Percentiles rank a stretch among this genome's conserved stretches.
These are phyloP conservation scores for Emmonsiellopsis sp. DNA, from an alignment of 2,329 filamentous ascomycete genomes.

Conservation along the genomic window DNA sequence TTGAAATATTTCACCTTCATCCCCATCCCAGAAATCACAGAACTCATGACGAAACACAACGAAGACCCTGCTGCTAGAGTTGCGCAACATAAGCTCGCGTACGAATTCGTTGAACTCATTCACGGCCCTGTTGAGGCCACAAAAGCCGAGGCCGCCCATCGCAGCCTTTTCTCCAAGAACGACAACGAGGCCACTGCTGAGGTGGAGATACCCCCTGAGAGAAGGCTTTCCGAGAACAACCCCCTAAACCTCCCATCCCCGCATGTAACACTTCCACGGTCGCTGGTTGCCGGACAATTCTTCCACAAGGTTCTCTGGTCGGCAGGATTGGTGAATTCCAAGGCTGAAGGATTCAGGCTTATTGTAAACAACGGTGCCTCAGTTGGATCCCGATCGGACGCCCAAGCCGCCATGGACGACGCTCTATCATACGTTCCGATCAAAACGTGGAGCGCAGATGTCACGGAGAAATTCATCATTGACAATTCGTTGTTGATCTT, in stretches of 20 bases:
- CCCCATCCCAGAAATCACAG: constrained; percentile 57
- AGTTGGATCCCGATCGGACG: constrained; percentile 35
- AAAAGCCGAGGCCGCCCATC: constrained; percentile 51
- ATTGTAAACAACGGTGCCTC: constrained; percentile 43
- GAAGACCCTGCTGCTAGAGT: constrained; percentile 60
- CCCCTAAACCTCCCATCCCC: constrained; percentile 4
- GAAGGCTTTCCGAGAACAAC: neutral
- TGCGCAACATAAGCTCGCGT: constrained; percentile 76
- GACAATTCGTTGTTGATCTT: constrained; percentile 46
- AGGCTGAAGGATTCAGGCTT: constrained; percentile 43
- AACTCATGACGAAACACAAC: constrained; percentile 59
- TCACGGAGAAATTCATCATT: constrained; percentile 42
- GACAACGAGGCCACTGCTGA: neutral
- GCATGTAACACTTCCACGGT: constrained; percentile 28
- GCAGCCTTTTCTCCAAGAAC: constrained; percentile 31
- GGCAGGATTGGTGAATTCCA: constrained; percentile 43
- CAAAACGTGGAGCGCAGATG: constrained; percentile 31
- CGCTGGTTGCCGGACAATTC: constrained; percentile 39
- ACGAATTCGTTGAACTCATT: constrained; percentile 70
- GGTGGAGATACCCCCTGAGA: neutral
- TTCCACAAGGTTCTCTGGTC: constrained; percentile 43
- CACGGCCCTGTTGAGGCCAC: constrained; percentile 61
- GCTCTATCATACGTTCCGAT: constrained; percentile 44
- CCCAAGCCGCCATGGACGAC: constrained; percentile 33
- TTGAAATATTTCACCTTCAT: constrained; percentile 88